Evolutionary conservation across 2,329 filamentous ascomycete species (phyloP).

Genomic region (Colletotrichum cereale): DNA sequence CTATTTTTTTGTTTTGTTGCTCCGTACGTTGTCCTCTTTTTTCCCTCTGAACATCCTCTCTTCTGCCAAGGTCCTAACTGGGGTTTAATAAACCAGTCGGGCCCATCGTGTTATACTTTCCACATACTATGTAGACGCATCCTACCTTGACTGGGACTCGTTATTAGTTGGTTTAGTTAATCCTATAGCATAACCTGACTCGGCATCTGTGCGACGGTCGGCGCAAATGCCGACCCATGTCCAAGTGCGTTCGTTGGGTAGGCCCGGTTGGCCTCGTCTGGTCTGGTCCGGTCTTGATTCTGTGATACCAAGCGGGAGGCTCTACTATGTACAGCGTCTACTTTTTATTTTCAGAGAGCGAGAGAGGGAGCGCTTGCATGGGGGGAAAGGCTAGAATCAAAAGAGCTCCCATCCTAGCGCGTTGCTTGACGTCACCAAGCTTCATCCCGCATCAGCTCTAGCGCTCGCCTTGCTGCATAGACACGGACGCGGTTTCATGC

Average conservation of each 20-base stretch:
- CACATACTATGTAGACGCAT: not conserved
- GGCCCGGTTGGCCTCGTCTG: not conserved
- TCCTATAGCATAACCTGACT: constrained; percentile 1
- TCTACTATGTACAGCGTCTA: too few species aligned
- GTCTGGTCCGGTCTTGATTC: not conserved
- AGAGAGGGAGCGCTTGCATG: not conserved
- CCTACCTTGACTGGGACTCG: not conserved
- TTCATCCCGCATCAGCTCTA: constrained; percentile 6
- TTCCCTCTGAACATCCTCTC: not conserved
- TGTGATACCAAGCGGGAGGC: not conserved
- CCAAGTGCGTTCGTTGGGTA: not conserved
- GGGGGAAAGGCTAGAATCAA: constrained; percentile 11
- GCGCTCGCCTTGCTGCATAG: constrained; percentile 19
- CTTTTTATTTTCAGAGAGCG: not conserved
- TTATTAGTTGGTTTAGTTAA: not conserved
- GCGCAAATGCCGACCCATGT: constrained; percentile 8
- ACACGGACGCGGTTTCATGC: constrained; percentile 35
- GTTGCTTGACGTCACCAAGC: constrained; percentile 23
- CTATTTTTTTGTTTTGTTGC: too few species aligned
- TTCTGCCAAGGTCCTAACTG: not conserved
- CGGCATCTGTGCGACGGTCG: constrained; percentile 2
- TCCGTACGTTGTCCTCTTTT: not conserved
- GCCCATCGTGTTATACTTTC: not conserved
- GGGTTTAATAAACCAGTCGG: not conserved
- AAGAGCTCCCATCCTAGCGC: constrained; percentile 32